phyloP scores from a whole-genome alignment of 306 rosid species.

The Rubus parviflorus region DNA sequence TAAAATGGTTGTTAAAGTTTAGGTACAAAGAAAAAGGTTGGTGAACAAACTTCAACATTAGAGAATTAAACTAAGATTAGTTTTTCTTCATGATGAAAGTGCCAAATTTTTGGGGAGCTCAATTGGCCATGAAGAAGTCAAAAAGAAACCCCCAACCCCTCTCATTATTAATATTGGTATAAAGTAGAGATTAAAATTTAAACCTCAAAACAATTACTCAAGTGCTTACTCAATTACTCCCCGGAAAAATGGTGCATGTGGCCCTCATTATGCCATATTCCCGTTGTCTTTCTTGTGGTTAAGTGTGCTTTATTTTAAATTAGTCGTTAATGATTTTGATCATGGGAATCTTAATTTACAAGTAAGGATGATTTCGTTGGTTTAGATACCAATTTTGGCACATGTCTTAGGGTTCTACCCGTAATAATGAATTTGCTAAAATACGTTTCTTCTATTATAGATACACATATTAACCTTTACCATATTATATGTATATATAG shows the following conservation, averaged over 20 bases:
- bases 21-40: slow-evolving; percentile 52
- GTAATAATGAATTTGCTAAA: neutral
- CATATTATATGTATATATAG: neutral
- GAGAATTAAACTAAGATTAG: slow-evolving; percentile 3
- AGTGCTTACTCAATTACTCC: slow-evolving; percentile 54
- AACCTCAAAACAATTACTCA: slow-evolving; percentile 42
- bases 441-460: too few species aligned
- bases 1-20: slow-evolving; percentile 43
- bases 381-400: slow-evolving; percentile 28
- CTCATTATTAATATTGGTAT: slow-evolving; percentile 27
- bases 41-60: slow-evolving; percentile 42
- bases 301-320: slow-evolving; percentile 30
- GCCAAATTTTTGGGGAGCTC: slow-evolving; percentile 25
- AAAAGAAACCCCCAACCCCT: slow-evolving; percentile 18
- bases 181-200: slow-evolving; percentile 24
- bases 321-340: slow-evolving; percentile 20
- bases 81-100: neutral
- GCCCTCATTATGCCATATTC: slow-evolving; percentile 46
- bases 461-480: neutral
- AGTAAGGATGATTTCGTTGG: slow-evolving; percentile 30
- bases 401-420: neutral
- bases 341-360: slow-evolving; percentile 29
- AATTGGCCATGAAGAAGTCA: slow-evolving; percentile 37
- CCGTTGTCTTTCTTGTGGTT: slow-evolving; percentile 66
- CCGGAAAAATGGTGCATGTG: slow-evolving; percentile 61